phyloP scores from a whole-genome alignment of 768 basidiomycete species.

The Royoungia palumana region DNA sequence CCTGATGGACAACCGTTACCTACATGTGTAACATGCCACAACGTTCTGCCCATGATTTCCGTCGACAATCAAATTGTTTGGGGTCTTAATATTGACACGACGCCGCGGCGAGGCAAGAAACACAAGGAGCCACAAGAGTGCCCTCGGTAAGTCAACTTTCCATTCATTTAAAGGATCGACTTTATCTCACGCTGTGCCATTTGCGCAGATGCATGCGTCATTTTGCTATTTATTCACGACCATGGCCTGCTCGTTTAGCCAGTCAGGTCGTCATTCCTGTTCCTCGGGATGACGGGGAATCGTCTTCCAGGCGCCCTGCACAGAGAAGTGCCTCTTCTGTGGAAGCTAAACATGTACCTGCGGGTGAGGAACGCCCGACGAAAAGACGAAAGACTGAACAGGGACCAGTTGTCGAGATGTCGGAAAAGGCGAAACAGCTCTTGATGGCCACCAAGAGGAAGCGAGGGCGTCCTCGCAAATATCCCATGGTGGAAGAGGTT shows the following conservation, averaged over 20 bases:
- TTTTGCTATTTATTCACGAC: slow-evolving; percentile 66
- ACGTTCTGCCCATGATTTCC: slow-evolving; percentile 70
- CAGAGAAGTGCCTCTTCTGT: slow-evolving; percentile 48
- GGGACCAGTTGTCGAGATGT: slow-evolving; percentile 28
- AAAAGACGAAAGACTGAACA: slow-evolving; percentile 52
- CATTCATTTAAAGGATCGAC: slow-evolving; percentile 21
- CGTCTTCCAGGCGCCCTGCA: slow-evolving; percentile 45
- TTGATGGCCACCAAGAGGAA: slow-evolving; percentile 31
- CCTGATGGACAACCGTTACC: slow-evolving; percentile 67
- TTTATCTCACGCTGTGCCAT: slow-evolving; percentile 13
- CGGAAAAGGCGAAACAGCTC: slow-evolving; percentile 33
- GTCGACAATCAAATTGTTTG: slow-evolving; percentile 74
- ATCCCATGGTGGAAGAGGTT: slow-evolving; percentile 28
- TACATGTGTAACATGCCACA: slow-evolving; percentile 67
- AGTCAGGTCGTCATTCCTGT: slow-evolving; percentile 43
- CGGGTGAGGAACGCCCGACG: slow-evolving; percentile 37
- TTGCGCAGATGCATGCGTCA: slow-evolving; percentile 69
- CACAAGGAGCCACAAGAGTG: slow-evolving; percentile 67
- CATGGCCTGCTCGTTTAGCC: slow-evolving; percentile 67
- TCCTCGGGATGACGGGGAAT: slow-evolving; percentile 44
- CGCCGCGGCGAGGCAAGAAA: slow-evolving; percentile 45
- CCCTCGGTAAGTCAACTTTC: slow-evolving; percentile 52
- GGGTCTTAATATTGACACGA: slow-evolving; percentile 55
- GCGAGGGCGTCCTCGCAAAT: slow-evolving; percentile 34
- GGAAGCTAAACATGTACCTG: slow-evolving; percentile 53